Percentiles rank a stretch among this genome's conserved stretches.
Conservation (phyloP, 139 green algal genomes). For the Pleodorina starrii region DNA sequence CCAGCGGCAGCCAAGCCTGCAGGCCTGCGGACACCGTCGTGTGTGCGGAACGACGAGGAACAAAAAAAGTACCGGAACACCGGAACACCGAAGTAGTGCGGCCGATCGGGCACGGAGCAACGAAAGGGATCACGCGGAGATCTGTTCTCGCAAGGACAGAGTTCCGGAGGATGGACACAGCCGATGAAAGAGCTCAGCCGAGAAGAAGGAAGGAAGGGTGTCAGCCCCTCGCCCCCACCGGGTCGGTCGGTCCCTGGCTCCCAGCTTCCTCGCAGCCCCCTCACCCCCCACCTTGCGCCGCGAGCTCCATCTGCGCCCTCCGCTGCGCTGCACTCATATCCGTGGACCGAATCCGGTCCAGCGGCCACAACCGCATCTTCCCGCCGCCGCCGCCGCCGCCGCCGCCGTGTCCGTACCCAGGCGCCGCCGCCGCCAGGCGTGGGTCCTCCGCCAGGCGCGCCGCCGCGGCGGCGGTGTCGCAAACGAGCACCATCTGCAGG, state of each 20-base stretch:
- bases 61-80: no score
- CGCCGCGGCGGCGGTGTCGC: not conserved
- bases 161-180: no score
- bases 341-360: constrained; percentile 50
- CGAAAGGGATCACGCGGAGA: no score
- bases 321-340: constrained; percentile 40
- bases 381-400: not conserved
- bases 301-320: constrained; percentile 47
- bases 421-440: not conserved
- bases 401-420: not conserved
- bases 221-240: no score
- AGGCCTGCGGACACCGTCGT: constrained; percentile 5
- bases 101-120: no score
- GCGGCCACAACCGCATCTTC: constrained; percentile 62
- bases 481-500: constrained; percentile 44
- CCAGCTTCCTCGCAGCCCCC: no score
- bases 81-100: no score
- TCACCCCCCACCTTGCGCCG: constrained; percentile 10
- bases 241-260: no score
- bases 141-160: no score
- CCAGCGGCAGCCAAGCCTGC: constrained; percentile 35
- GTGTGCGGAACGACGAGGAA: no score
- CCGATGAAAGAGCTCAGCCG: no score
- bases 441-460: constrained; percentile 29
- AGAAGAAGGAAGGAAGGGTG: no score